phyloP scores from a whole-genome alignment of 768 basidiomycete species.

The Neoboletus subvelutipes region DNA sequence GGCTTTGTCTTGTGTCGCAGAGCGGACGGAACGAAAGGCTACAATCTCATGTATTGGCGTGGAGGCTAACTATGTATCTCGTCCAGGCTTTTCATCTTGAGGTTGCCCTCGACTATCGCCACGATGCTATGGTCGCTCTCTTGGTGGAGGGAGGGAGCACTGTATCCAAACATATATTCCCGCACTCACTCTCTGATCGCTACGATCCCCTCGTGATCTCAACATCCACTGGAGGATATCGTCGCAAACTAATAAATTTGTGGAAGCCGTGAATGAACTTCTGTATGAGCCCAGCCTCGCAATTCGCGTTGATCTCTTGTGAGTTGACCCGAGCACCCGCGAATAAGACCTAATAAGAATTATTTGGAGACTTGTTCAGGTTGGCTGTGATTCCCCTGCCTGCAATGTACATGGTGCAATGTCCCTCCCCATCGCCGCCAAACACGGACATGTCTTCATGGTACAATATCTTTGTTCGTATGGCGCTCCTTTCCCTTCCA shows the following conservation, averaged over 20 bases:
- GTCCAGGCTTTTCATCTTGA: neutral
- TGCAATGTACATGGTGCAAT: neutral
- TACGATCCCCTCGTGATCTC: neutral
- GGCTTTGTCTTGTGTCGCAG: neutral
- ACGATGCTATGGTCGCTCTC: neutral
- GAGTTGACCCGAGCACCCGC: neutral
- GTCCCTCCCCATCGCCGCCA: neutral
- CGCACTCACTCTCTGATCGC: neutral
- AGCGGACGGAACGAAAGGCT: neutral
- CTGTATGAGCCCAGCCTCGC: neutral
- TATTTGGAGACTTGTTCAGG: neutral
- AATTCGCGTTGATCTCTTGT: neutral
- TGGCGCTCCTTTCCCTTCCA: too few relatives aligned
- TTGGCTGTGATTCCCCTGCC: neutral
- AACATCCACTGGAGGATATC: neutral
- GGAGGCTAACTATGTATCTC: neutral
- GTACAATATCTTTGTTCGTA: neutral
- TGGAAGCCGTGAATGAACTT: neutral
- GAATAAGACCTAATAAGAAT: neutral
- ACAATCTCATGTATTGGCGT: neutral
- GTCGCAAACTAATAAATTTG: neutral
- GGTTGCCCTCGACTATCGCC: neutral
- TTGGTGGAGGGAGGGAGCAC: neutral
- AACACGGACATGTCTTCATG: too few relatives aligned
- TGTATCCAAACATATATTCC: conserved; percentile 1